Conservation (phyloP, 306 rosid species). For the Vigna trinervia region DNA sequence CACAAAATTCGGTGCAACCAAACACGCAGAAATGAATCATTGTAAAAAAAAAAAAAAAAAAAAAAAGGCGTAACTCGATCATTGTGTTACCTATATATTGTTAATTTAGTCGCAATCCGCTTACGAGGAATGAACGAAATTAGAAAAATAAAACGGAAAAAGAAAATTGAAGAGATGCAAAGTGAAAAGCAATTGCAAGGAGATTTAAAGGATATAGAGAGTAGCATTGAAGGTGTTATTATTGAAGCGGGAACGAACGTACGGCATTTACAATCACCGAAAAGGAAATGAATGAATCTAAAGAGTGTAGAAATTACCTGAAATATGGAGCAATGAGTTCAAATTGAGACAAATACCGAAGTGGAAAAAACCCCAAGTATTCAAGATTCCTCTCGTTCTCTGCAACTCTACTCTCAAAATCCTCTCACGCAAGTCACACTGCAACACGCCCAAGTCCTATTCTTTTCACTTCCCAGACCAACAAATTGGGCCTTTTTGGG, state of each 20-base stretch:
- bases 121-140: neutral
- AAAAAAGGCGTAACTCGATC: neutral
- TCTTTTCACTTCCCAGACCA: neutral
- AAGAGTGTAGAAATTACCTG: neutral
- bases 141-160: too few relatives aligned
- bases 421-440: neutral
- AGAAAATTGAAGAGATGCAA: neutral
- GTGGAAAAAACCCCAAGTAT: neutral
- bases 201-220: neutral
- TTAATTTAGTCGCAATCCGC: neutral
- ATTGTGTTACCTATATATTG: neutral
- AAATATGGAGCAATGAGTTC: neutral
- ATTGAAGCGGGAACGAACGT: neutral
- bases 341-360: neutral
- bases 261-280: neutral
- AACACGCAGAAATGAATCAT: neutral
- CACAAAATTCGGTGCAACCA: too few relatives aligned
- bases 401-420: neutral
- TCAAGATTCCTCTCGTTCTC: neutral
- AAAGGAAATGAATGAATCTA: neutral
- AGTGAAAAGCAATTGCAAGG: neutral
- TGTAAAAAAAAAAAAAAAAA: neutral
- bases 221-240: neutral
- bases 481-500: neutral
- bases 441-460: neutral